Conservation (phyloP, 305 asterid genomes). For the Lippia alba region DNA sequence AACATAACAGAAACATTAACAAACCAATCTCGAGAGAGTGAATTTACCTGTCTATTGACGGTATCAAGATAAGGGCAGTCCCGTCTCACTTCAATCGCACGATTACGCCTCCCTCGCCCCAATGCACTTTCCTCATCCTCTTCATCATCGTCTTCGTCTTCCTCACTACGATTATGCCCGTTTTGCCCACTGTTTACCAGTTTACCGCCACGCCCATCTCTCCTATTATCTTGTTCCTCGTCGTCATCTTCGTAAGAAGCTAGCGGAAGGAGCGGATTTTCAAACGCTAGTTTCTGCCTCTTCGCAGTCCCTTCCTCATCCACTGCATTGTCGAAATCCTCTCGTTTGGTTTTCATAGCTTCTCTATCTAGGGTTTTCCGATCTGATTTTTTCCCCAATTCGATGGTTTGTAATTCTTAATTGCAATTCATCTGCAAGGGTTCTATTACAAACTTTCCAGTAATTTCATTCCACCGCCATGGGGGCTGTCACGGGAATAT, state of each 20-base stretch:
- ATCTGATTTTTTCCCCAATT: not conserved
- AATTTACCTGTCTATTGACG: conserved; percentile 87
- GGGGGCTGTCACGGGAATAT: no score
- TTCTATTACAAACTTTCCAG: no score
- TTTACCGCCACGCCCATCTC: conserved; percentile 11
- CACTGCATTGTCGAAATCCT: conserved; percentile 42
- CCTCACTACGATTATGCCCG: conserved; percentile 16
- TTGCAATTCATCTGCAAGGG: no score
- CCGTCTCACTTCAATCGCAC: conserved; percentile 25
- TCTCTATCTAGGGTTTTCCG: conserved; percentile 43
- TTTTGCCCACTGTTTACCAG: not conserved
- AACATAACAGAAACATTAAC: no score
- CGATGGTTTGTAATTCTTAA: no score
- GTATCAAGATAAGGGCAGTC: conserved; percentile 98
- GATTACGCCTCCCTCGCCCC: conserved; percentile 48
- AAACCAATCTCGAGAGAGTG: not conserved
- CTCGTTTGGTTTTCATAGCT: conserved; percentile 55
- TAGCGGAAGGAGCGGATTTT: not conserved
- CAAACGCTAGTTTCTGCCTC: not conserved
- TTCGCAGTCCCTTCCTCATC: conserved; percentile 23
- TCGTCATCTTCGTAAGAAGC: not conserved
- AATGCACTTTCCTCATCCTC: conserved; percentile 39
- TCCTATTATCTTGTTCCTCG: not conserved
- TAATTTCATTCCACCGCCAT: no score
- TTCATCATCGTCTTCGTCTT: conserved; percentile 42